Base-by-base conservation (phyloP, 192 early-diverging fungal genomes). In the Backusella luteola region DNA sequence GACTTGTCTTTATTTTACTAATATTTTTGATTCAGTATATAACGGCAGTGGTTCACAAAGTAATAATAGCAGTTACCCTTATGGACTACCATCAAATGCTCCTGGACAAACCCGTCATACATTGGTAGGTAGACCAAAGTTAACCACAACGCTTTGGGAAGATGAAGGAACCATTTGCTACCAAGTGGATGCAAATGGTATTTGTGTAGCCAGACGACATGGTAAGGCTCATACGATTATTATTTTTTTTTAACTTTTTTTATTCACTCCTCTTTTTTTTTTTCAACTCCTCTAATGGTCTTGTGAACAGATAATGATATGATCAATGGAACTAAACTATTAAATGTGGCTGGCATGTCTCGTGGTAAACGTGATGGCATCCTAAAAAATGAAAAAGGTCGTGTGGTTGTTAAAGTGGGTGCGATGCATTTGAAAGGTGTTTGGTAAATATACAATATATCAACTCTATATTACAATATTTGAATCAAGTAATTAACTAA, bases 361-460 rank as follows among this genome's bases (percentile, higher is more conserved):
- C 91, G 94, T 32, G 94, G 94, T 67, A 94, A 94, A 80, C 85
- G 94, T 44, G 94, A 95, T 74, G 93, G 92, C 1, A 94, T 95
- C 66, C 85, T 95, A 41, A 95, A 95, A 80, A 94, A 94, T 79
- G 94, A 95, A 81, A 93, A 94, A 83, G 94, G 91, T 34, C 86
- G 94, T 63, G 89, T 91, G 6, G 94, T 95, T 6, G 93, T 95
- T 70, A 95, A 95, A 82, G 92, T 93, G 2, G 94, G 94, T 26
- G 90, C 94, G 4, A 94, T 95, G 93, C 91, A 93, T 74, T 82
- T 95, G 36, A 95, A 95, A 80, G 94, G 94, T 36, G 94, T 95
- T 70, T 95, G 94, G 94, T 90, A 84, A 81, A 85, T 79, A 21
- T 29, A 26, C 23, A 26, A 26, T 23, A 29, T 63, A 56, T 21